Evolutionary conservation across 495 filamentous ascomycete species (phyloP).

Genomic region (Trichoderma orchidacearum): DNA sequence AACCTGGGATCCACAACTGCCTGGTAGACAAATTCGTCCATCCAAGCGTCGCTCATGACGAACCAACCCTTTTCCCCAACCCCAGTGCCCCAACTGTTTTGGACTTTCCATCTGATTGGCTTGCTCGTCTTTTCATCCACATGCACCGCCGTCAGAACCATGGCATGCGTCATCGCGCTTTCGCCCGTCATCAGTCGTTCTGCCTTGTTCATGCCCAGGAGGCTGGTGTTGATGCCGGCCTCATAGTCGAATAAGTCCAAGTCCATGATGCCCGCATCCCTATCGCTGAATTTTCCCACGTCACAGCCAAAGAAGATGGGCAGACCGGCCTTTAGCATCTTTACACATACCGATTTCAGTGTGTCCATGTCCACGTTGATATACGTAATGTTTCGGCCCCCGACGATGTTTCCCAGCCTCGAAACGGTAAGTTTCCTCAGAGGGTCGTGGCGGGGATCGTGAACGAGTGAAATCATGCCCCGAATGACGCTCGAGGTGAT

Average conservation of each 20-base stretch:
- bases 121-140: constrained; percentile 44
- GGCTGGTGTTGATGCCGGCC: constrained; percentile 60
- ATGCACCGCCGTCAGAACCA: constrained; percentile 80
- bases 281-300: constrained; percentile 67
- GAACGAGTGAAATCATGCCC: constrained; percentile 61
- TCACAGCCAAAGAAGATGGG: constrained; percentile 85
- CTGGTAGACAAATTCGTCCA: constrained; percentile 81
- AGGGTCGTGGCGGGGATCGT: constrained; percentile 69
- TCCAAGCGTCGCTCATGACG: constrained; percentile 74
- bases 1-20: constrained; percentile 68
- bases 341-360: constrained; percentile 58
- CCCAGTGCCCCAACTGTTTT: constrained; percentile 65
- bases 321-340: constrained; percentile 59
- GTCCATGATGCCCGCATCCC: constrained; percentile 60
- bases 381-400: constrained; percentile 57
- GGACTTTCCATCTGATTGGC: constrained; percentile 65
- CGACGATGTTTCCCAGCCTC: constrained; percentile 65
- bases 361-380: constrained; percentile 65
- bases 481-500: constrained; percentile 39
- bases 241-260: constrained; percentile 55
- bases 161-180: constrained; percentile 75
- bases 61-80: constrained; percentile 67
- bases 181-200: constrained; percentile 57
- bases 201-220: constrained; percentile 57
- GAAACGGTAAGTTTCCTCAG: constrained; percentile 58